Conservation (phyloP, 371 early-diverging fungal species). For the Blakeslea trispora region DNA sequence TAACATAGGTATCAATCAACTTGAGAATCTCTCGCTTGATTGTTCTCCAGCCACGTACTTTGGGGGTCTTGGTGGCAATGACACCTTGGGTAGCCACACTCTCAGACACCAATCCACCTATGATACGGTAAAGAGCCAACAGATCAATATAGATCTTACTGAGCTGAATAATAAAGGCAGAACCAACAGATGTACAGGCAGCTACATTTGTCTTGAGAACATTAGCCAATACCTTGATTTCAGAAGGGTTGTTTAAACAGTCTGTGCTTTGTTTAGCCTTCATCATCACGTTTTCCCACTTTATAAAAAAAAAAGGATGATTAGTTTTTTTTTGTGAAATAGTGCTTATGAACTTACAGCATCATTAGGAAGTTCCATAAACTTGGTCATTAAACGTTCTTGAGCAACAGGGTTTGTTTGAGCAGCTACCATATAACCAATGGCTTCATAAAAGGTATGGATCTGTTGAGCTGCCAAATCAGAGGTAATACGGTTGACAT, state of each 20-base stretch:
- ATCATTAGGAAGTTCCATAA: conserved; percentile 89
- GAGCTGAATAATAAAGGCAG: conserved; percentile 84
- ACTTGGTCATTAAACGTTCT: conserved; percentile 77
- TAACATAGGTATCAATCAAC: conserved; percentile 86
- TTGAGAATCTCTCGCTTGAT: conserved; percentile 95
- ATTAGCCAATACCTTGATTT: conserved; percentile 86
- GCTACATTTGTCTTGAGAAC: conserved; percentile 95
- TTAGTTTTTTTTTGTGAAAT: background rate
- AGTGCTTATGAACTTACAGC: conserved; percentile 63
- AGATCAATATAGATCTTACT: conserved; percentile 88
- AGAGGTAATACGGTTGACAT: conserved; percentile 77
- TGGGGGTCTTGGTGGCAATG: conserved; percentile 90
- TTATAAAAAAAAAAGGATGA: conserved; percentile 14
- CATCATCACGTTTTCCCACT: conserved; percentile 82
- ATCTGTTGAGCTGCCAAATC: conserved; percentile 92
- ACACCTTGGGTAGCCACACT: conserved; percentile 65
- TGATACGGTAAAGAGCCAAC: conserved; percentile 86
- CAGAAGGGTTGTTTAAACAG: conserved; percentile 75
- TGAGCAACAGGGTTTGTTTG: conserved; percentile 73
- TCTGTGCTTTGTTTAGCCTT: conserved; percentile 74
- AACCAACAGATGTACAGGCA: conserved; percentile 87
- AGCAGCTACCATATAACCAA: conserved; percentile 94
- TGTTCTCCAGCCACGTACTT: conserved; percentile 87
- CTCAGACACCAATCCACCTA: conserved; percentile 82
- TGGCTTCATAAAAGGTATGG: conserved; percentile 96